Conservation (phyloP, 768 basidiomycete genomes). For the Podaxis carcinomalis region DNA sequence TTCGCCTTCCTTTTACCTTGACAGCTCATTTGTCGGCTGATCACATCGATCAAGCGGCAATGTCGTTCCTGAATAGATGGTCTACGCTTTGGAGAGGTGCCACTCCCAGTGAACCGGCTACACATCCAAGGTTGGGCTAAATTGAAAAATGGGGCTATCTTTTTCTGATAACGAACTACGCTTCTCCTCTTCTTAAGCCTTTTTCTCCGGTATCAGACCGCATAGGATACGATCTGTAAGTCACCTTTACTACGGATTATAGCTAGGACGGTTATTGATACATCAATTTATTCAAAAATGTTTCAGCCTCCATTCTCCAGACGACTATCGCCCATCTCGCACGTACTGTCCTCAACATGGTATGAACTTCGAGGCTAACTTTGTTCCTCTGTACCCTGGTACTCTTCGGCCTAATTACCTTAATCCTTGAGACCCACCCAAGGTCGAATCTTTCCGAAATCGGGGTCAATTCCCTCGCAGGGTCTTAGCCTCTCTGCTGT, state of each 20-base stretch:
- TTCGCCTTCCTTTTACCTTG: not conserved
- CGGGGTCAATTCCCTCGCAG: not conserved
- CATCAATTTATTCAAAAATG: not conserved
- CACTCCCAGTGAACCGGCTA: not conserved
- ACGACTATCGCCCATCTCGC: not conserved
- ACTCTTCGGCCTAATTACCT: too few species aligned
- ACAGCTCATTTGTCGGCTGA: not conserved
- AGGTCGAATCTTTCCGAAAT: not conserved
- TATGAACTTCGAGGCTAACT: too few species aligned
- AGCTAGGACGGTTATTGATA: not conserved
- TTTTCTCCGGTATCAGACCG: not conserved
- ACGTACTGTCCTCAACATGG: too few species aligned
- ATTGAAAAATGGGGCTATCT: not conserved
- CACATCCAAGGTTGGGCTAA: not conserved
- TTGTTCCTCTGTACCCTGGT: too few species aligned
- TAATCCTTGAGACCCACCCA: not conserved
- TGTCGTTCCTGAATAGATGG: not conserved
- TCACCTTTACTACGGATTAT: not conserved
- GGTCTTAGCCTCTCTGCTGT: not conserved
- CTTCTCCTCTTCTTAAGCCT: slow-evolving; percentile 1
- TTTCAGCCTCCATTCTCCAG: not conserved
- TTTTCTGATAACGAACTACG: not conserved
- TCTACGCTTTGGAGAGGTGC: not conserved
- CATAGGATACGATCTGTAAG: not conserved
- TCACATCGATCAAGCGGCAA: not conserved